These are phyloP conservation scores for Leccinum boreale DNA, from an alignment of 768 basidiomycete species.

Conservation along the genomic window DNA sequence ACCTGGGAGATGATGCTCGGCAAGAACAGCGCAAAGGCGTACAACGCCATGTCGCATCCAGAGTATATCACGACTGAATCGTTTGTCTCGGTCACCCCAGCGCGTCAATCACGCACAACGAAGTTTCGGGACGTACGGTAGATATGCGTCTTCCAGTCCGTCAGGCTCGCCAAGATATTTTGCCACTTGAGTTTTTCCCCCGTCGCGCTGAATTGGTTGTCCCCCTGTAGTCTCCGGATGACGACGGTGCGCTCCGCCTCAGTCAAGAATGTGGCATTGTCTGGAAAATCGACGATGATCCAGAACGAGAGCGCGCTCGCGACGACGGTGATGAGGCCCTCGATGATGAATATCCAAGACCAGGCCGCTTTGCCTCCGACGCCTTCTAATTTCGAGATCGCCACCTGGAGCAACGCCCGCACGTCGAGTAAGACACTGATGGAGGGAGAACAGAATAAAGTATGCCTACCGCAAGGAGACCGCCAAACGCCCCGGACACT, in stretches of 20 bases:
- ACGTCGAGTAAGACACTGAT: not conserved
- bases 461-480: conserved; percentile 58
- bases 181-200: conserved; percentile 60
- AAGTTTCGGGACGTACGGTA: conserved; percentile 9
- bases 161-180: conserved; percentile 55
- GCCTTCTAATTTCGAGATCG: conserved; percentile 70
- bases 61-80: conserved; percentile 51
- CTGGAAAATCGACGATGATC: conserved; percentile 82
- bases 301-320: conserved; percentile 66
- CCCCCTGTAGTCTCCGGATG: conserved; percentile 60
- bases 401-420: conserved; percentile 34
- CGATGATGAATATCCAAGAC: conserved; percentile 77
- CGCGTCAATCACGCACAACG: not conserved
- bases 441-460: not conserved
- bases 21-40: conserved; percentile 77
- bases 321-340: conserved; percentile 66
- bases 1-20: conserved; percentile 76
- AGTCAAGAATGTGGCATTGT: conserved; percentile 72
- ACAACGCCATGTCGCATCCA: conserved; percentile 63
- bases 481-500: conserved; percentile 77
- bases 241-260: conserved; percentile 67
- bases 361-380: conserved; percentile 61
- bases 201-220: conserved; percentile 70
- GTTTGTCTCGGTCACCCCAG: not conserved
- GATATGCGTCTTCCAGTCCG: conserved; percentile 76